A percentile compares a stretch with the other conserved stretches of the same genome.
phyloP scores from a whole-genome alignment of 2,329 filamentous ascomycete species.

The Zymoseptoria brevis region DNA sequence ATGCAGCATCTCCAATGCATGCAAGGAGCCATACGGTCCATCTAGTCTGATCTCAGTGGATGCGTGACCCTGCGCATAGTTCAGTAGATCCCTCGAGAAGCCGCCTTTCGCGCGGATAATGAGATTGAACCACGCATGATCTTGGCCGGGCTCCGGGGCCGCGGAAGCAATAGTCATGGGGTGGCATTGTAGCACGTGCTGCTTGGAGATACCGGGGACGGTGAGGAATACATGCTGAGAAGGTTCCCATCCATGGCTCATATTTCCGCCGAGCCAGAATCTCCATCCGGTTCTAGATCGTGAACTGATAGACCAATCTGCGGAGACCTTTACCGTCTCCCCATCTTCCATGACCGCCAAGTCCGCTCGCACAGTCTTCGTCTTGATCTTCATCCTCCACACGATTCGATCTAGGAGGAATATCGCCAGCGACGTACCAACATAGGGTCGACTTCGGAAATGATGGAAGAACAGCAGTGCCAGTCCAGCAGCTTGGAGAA shows the following conservation, averaged over 20 bases:
- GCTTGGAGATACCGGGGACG: constrained; percentile 46
- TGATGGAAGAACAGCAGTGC: constrained; percentile 55
- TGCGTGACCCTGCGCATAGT: constrained; percentile 40
- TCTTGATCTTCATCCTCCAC: constrained; percentile 50
- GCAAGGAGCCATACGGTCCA: constrained; percentile 55
- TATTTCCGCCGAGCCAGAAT: constrained; percentile 22
- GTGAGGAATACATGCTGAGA: constrained; percentile 59
- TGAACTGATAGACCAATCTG: constrained; percentile 34
- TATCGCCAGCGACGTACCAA: constrained; percentile 46
- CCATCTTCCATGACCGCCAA: constrained; percentile 49
- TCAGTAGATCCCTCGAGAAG: constrained; percentile 51
- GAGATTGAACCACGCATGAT: constrained; percentile 48
- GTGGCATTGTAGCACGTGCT: constrained; percentile 52
- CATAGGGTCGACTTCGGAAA: constrained; percentile 45
- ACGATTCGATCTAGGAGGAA: constrained; percentile 52
- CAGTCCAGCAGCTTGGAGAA: constrained; percentile 49
- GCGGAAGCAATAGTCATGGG: constrained; percentile 60
- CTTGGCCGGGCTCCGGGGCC: constrained; percentile 36
- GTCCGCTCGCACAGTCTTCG: constrained; percentile 41
- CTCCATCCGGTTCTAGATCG: constrained; percentile 2
- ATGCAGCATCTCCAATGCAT: constrained; percentile 47
- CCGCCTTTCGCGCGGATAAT: constrained; percentile 54
- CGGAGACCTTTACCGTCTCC: constrained; percentile 46
- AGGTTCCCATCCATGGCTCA: constrained; percentile 46
- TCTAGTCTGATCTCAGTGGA: constrained; percentile 48